phyloP scores from a whole-genome alignment of 2,329 filamentous ascomycete species.

The Sarocladiaceae sp. region DNA sequence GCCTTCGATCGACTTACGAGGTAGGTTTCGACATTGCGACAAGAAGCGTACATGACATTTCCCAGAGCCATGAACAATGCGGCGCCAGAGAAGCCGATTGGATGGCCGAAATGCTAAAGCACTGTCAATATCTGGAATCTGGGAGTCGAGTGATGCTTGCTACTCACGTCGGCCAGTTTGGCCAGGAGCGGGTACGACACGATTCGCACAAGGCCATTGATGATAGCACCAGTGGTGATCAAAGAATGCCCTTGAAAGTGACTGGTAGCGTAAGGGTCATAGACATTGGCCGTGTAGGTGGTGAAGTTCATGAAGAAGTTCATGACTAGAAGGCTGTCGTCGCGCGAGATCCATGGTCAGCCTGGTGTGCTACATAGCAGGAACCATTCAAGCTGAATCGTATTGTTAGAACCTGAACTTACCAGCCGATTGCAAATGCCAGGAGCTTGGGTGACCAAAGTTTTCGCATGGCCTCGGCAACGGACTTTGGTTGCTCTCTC shows the following conservation, averaged over 20 bases:
- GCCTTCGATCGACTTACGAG: conserved; percentile 26
- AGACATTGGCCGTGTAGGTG: conserved; percentile 26
- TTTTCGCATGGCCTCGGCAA: conserved; percentile 6
- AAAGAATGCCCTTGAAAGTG: conserved; percentile 44
- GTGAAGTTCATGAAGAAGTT: conserved; percentile 26
- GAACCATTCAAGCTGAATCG: no score
- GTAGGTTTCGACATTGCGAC: conserved; percentile 47
- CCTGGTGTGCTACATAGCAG: no score
- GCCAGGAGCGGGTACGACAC: conserved; percentile 56
- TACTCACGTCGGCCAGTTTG: conserved; percentile 48
- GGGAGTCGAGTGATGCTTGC: neutral
- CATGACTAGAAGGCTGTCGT: conserved; percentile 22
- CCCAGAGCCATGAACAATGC: conserved; percentile 32
- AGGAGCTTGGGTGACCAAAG: conserved; percentile 8
- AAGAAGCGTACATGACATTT: conserved; percentile 54
- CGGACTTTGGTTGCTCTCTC: conserved; percentile 2
- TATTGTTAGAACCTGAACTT: neutral
- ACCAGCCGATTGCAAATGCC: conserved; percentile 1
- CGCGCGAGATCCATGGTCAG: neutral
- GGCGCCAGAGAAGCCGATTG: conserved; percentile 44
- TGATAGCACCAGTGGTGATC: conserved; percentile 42
- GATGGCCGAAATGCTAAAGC: conserved; percentile 46
- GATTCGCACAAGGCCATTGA: conserved; percentile 42
- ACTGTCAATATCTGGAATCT: neutral
- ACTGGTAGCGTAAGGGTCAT: conserved; percentile 28